Evolutionary conservation across 768 basidiomycete species (phyloP).

Genomic region (Asterophora lycoperdoides): DNA sequence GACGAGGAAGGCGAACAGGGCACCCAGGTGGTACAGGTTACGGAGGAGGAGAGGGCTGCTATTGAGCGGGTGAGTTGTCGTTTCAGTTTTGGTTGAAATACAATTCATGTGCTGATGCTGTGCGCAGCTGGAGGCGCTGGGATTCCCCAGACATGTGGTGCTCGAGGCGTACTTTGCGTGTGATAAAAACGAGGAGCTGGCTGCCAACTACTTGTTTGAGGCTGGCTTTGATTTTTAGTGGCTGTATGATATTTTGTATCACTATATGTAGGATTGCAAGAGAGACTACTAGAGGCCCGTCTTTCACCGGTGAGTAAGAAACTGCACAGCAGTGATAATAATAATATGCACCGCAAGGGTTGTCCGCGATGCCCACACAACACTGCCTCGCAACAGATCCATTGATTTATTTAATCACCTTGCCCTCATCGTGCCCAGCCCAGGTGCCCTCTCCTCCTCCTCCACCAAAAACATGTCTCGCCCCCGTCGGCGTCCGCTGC

Average conservation of each 20-base stretch:
- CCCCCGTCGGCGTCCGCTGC: not conserved
- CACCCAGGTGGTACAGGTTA: constrained; percentile 68
- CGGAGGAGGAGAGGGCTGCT: constrained; percentile 82
- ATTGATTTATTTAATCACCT: too few species aligned
- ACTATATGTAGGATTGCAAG: not conserved
- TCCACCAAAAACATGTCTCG: too few species aligned
- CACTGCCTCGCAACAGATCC: constrained; percentile 11
- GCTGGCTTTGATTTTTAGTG: constrained; percentile 48
- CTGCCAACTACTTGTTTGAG: constrained; percentile 93
- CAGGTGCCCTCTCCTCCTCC: too few species aligned
- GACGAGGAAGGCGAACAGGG: constrained; percentile 44
- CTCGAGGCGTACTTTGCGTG: constrained; percentile 92
- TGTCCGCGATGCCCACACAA: constrained; percentile 6
- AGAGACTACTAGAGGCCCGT: not conserved
- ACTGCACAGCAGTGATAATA: too few species aligned
- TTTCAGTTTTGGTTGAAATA: not conserved
- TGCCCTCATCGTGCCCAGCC: too few species aligned
- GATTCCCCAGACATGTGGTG: constrained; percentile 79
- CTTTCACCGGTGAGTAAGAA: too few species aligned
- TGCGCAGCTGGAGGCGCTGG: constrained; percentile 74
- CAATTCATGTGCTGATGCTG: not conserved
- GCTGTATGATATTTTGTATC: constrained; percentile 2
- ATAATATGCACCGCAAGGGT: too few species aligned
- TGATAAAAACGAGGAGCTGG: constrained; percentile 95
- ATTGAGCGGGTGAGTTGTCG: constrained; percentile 72